Percentiles rank a stretch among this genome's conserved stretches.
Evolutionary conservation across 495 filamentous ascomycete genomes (phyloP).

Genomic region (Penicilliopsis zonata): DNA sequence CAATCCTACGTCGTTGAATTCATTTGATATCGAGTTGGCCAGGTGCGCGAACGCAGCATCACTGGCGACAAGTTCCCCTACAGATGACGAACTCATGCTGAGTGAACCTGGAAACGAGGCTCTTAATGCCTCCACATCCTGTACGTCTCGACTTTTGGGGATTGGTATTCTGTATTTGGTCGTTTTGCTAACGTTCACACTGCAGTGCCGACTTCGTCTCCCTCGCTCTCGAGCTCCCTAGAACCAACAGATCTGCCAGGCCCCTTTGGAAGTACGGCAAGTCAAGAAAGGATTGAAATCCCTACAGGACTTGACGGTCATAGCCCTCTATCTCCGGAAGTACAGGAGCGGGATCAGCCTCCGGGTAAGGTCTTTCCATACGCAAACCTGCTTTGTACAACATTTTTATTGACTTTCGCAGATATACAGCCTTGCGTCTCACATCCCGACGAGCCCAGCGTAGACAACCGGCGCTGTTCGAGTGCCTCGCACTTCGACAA

Average conservation of each 20-base stretch:
- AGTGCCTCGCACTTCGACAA: neutral
- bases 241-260: neutral
- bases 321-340: neutral
- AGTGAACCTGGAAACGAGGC: neutral
- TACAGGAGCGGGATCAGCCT: neutral
- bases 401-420: neutral
- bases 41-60: neutral
- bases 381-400: neutral
- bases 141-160: neutral
- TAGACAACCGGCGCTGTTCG: neutral
- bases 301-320: conserved; percentile 1
- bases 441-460: neutral
- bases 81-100: conserved; percentile 1
- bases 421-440: neutral
- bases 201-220: neutral
- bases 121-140: conserved; percentile 1
- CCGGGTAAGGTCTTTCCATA: conserved; percentile 1
- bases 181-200: conserved; percentile 1
- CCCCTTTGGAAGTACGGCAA: neutral
- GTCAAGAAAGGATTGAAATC: neutral
- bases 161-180: conserved; percentile 1
- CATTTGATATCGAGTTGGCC: conserved; percentile 1
- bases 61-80: neutral
- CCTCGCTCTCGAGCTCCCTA: neutral
- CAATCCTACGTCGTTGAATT: conserved; percentile 1